Percentiles rank a stretch among this genome's conserved stretches.
Evolutionary conservation across 129 eudicot species (phyloP).

Genomic region (Arctium minus): DNA sequence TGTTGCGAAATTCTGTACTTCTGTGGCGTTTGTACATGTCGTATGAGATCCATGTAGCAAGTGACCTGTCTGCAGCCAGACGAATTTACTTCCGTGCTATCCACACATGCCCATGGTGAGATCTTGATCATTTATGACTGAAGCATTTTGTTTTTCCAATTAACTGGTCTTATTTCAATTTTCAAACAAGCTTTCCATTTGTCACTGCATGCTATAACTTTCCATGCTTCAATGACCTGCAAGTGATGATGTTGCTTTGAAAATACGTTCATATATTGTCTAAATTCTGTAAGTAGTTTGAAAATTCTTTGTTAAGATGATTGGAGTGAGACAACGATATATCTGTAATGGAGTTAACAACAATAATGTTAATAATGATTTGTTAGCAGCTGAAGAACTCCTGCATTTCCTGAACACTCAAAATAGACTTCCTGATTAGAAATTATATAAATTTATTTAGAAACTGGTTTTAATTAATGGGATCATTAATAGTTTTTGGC

Average conservation of each 20-base stretch:
- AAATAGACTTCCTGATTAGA: too few relatives aligned
- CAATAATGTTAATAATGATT: too few relatives aligned
- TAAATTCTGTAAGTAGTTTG: too few relatives aligned
- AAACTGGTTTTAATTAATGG: too few relatives aligned
- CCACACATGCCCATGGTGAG: constrained; percentile 96
- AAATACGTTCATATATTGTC: too few relatives aligned
- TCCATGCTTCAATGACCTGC: not conserved
- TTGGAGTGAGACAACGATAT: too few relatives aligned
- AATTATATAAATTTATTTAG: too few relatives aligned
- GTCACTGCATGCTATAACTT: not conserved
- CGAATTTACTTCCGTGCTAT: constrained; percentile 86
- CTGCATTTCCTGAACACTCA: too few relatives aligned
- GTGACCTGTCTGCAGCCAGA: constrained; percentile 62
- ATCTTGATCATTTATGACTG: not conserved
- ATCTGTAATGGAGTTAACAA: too few relatives aligned
- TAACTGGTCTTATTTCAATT: not conserved
- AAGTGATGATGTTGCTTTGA: not conserved
- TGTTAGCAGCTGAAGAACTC: too few relatives aligned
- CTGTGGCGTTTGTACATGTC: constrained; percentile 84
- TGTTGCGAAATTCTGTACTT: constrained; percentile 48
- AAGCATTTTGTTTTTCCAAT: not conserved
- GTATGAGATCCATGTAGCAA: constrained; percentile 54
- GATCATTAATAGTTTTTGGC: too few relatives aligned
- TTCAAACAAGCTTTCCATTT: not conserved
- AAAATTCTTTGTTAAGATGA: too few relatives aligned